phyloP scores from a whole-genome alignment of 345 rosid species.

The Acer negundo region DNA sequence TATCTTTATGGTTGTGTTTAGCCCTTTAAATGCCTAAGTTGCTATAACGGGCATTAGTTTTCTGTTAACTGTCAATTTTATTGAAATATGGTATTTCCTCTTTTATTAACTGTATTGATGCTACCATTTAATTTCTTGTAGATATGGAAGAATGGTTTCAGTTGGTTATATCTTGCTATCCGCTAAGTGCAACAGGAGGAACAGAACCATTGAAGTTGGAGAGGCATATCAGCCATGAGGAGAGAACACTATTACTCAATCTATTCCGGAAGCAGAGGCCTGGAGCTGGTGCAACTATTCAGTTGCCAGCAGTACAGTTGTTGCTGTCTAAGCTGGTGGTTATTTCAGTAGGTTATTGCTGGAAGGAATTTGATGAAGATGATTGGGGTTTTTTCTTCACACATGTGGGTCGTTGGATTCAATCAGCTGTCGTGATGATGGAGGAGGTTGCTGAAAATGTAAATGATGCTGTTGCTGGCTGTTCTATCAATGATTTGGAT shows the following conservation, averaged over 20 bases:
- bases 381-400: conserved; percentile 87
- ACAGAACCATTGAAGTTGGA: conserved; percentile 52
- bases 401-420: conserved; percentile 69
- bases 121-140: conserved; percentile 25
- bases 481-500: conserved; percentile 44
- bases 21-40: background rate
- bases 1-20: background rate
- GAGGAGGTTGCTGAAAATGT: conserved; percentile 86
- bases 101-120: conserved; percentile 3
- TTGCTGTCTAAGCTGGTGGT: conserved; percentile 68
- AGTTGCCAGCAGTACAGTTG: conserved; percentile 52
- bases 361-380: conserved; percentile 71
- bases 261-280: conserved; percentile 83
- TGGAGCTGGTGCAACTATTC: conserved; percentile 40
- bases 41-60: background rate
- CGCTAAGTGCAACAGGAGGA: conserved; percentile 43
- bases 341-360: conserved; percentile 79
- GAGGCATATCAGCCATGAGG: conserved; percentile 57
- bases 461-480: conserved; percentile 48
- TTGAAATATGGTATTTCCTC: conserved; percentile 16
- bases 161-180: conserved; percentile 83
- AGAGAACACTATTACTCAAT: conserved; percentile 63
- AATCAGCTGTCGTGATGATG: conserved; percentile 86
- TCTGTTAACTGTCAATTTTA: conserved; percentile 25
- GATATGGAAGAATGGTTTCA: conserved; percentile 90